Evolutionary conservation across 2,329 filamentous ascomycete genomes (phyloP).

Genomic region (Anthostomella pinea): DNA sequence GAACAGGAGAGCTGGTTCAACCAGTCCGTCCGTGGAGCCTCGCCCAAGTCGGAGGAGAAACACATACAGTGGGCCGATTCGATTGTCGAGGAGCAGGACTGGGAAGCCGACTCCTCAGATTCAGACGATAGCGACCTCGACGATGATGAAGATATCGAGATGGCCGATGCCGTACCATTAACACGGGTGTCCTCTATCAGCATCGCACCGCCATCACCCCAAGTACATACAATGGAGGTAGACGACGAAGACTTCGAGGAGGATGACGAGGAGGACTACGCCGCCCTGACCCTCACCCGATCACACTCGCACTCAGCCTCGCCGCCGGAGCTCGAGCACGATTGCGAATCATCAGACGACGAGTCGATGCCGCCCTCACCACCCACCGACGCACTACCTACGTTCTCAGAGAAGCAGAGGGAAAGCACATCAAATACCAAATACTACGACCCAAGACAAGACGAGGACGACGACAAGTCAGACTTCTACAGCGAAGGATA

Average conservation of each 20-base stretch:
- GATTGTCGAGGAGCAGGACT: constrained; percentile 72
- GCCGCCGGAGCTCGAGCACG: constrained; percentile 67
- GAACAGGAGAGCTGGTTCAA: constrained; percentile 99
- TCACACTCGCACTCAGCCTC: constrained; percentile 64
- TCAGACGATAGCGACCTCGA: constrained; percentile 51
- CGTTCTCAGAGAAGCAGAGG: constrained; percentile 59
- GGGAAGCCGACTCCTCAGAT: constrained; percentile 61
- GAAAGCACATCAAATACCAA: constrained; percentile 34
- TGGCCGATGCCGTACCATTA: constrained; percentile 47
- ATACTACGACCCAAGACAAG: constrained; percentile 36
- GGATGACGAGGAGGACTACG: constrained; percentile 55
- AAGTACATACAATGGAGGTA: constrained; percentile 35
- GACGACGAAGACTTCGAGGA: constrained; percentile 42
- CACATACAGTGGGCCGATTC: constrained; percentile 87
- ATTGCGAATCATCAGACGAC: constrained; percentile 70
- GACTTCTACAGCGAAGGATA: constrained; percentile 51
- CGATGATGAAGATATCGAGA: constrained; percentile 56
- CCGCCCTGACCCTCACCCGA: constrained; percentile 64
- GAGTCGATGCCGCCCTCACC: constrained; percentile 72
- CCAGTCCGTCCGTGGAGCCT: constrained; percentile 80
- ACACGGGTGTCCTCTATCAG: constrained; percentile 43
- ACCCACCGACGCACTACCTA: constrained; percentile 52
- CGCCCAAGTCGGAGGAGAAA: constrained; percentile 55
- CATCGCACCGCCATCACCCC: constrained; percentile 28
- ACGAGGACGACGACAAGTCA: constrained; percentile 37